These are phyloP conservation scores for Wickerhamiella cacticola DNA, from an alignment of 805 yeast species.

Conservation along the genomic window DNA sequence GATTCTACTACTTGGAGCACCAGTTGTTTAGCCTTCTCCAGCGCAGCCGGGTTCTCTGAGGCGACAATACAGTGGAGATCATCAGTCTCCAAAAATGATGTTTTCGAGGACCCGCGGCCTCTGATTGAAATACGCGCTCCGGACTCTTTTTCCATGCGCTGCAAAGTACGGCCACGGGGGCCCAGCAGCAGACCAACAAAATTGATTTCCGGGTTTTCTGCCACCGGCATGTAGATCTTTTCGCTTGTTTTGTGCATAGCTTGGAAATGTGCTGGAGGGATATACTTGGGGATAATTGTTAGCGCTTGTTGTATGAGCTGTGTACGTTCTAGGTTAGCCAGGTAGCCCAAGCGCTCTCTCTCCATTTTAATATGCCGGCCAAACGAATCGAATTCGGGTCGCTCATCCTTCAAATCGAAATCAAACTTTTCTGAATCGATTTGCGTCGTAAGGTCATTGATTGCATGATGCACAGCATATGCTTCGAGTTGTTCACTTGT, in stretches of 20 bases:
- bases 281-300: slow-evolving; percentile 58
- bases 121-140: slow-evolving; percentile 86
- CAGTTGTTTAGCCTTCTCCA: slow-evolving; percentile 54
- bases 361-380: slow-evolving; percentile 52
- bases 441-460: slow-evolving; percentile 64
- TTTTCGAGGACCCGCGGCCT: slow-evolving; percentile 53
- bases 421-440: slow-evolving; percentile 24
- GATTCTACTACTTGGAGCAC: slow-evolving; percentile 67
- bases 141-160: slow-evolving; percentile 65
- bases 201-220: slow-evolving; percentile 82
- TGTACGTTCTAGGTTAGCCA: slow-evolving; percentile 67
- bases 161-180: slow-evolving; percentile 87
- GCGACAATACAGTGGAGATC: slow-evolving; percentile 81
- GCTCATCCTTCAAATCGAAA: slow-evolving; percentile 19
- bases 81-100: slow-evolving; percentile 36
- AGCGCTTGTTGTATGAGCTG: slow-evolving; percentile 63
- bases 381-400: slow-evolving; percentile 69
- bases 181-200: slow-evolving; percentile 86
- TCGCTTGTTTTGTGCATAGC: slow-evolving; percentile 63
- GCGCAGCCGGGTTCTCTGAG: slow-evolving; percentile 38
- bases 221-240: slow-evolving; percentile 72
- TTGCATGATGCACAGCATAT: slow-evolving; percentile 49
- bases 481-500: slow-evolving; percentile 75
- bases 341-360: neutral
- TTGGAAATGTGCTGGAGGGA: slow-evolving; percentile 67